These are phyloP conservation scores for Cucurbita moschata DNA, from an alignment of 306 rosid species.

Conservation along the genomic window DNA sequence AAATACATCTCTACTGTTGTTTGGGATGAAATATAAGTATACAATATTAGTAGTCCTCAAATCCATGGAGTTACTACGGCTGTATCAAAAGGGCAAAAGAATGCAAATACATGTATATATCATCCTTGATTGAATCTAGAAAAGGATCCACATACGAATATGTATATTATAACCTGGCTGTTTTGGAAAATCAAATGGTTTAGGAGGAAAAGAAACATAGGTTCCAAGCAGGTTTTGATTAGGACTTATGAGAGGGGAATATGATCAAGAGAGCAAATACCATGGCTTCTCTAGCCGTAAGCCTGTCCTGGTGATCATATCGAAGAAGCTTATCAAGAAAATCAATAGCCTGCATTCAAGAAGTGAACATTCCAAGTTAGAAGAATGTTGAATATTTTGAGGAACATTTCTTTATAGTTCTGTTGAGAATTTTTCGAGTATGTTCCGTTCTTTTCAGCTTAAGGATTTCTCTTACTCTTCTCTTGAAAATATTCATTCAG, in stretches of 20 bases:
- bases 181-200: neutral
- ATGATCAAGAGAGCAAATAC: constrained; percentile 18
- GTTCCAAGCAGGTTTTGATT: neutral
- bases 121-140: neutral
- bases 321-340: constrained; percentile 94
- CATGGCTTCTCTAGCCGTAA: constrained; percentile 96
- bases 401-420: neutral
- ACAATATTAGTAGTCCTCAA: neutral
- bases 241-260: neutral
- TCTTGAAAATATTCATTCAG: neutral
- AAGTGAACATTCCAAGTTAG: neutral
- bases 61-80: neutral
- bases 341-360: constrained; percentile 66
- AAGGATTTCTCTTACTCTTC: neutral
- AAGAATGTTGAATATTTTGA: neutral
- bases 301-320: constrained; percentile 93
- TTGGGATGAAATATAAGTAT: neutral
- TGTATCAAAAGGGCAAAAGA: neutral
- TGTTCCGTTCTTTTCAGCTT: neutral
- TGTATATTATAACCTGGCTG: neutral
- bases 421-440: neutral
- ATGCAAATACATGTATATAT: neutral
- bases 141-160: neutral
- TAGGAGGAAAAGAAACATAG: neutral
- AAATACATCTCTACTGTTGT: neutral